A percentile compares a stretch with the other conserved stretches of the same genome.
These are phyloP conservation scores for Rhypophila decipiens DNA, from an alignment of 495 filamentous ascomycete species.

Conservation along the genomic window DNA sequence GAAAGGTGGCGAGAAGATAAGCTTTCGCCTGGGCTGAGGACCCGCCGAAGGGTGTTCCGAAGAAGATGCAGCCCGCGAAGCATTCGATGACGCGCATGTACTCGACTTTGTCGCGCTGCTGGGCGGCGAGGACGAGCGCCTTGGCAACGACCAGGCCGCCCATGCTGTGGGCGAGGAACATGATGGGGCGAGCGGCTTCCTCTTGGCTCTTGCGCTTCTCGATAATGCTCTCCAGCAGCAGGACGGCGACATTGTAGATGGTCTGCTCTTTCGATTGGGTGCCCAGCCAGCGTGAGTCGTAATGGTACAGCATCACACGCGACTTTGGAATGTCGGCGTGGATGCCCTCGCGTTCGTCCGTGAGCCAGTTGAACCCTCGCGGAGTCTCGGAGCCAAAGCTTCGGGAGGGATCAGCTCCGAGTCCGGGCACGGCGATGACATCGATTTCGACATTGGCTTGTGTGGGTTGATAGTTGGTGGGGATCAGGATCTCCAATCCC, in stretches of 20 bases:
- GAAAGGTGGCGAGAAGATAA: slow-evolving; percentile 1
- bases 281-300: slow-evolving; percentile 9
- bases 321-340: slow-evolving; percentile 7
- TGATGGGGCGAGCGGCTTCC: slow-evolving; percentile 4
- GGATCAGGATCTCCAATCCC: no score
- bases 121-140: slow-evolving; percentile 1
- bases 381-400: slow-evolving; percentile 9
- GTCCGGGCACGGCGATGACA: slow-evolving; percentile 10
- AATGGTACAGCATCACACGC: slow-evolving; percentile 8
- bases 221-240: slow-evolving; percentile 5
- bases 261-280: slow-evolving; percentile 5
- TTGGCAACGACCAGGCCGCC: slow-evolving; percentile 6
- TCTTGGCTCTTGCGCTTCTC: slow-evolving; percentile 6
- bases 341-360: slow-evolving; percentile 6
- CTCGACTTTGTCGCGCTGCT: slow-evolving; percentile 2
- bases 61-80: slow-evolving; percentile 8
- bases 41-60: slow-evolving; percentile 8
- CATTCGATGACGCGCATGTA: slow-evolving; percentile 11
- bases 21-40: slow-evolving; percentile 5
- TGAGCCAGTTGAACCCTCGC: slow-evolving; percentile 9
- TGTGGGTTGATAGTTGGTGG: no score
- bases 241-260: slow-evolving; percentile 5
- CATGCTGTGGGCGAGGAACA: slow-evolving; percentile 6
- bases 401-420: slow-evolving; percentile 6
- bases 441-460: no score